Evolutionary conservation across 2,329 filamentous ascomycete genomes (phyloP).

Genomic region (Clonostachys chloroleuca): DNA sequence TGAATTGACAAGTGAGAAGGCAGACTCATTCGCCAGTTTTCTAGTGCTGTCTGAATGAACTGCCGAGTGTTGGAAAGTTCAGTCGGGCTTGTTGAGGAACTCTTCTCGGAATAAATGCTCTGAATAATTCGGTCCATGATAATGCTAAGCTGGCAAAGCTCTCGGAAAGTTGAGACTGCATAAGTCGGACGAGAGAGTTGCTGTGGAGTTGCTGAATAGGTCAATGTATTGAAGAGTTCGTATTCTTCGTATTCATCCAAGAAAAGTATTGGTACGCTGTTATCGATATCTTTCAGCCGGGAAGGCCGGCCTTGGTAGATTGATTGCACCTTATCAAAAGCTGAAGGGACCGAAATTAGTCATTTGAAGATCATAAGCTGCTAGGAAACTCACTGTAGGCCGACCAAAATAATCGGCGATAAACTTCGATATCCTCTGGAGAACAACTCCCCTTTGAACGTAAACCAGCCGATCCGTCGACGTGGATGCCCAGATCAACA

Average conservation of each 20-base stretch:
- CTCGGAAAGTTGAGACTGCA: slow-evolving; percentile 34
- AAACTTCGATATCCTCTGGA: slow-evolving; percentile 38
- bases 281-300: slow-evolving; percentile 38
- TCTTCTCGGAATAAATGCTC: slow-evolving; percentile 37
- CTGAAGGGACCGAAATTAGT: neutral
- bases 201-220: slow-evolving; percentile 17
- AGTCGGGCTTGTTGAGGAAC: slow-evolving; percentile 21
- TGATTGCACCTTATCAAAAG: slow-evolving; percentile 47
- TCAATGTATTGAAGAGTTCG: slow-evolving; percentile 43
- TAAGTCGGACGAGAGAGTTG: slow-evolving; percentile 30
- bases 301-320: slow-evolving; percentile 50
- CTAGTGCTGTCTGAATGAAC: slow-evolving; percentile 30
- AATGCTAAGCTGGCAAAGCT: slow-evolving; percentile 36
- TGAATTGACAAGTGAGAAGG: slow-evolving; percentile 28
- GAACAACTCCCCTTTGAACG: slow-evolving; percentile 17
- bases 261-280: slow-evolving; percentile 38
- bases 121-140: slow-evolving; percentile 40
- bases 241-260: slow-evolving; percentile 47
- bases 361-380: too few species aligned
- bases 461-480: slow-evolving; percentile 23
- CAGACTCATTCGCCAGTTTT: slow-evolving; percentile 32
- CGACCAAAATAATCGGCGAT: slow-evolving; percentile 38
- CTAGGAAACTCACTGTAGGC: slow-evolving; percentile 23
- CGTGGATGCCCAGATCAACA: slow-evolving; percentile 48
- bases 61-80: slow-evolving; percentile 28